Evolutionary conservation across 805 yeast genomes (phyloP).

Genomic region (Candida pini): DNA sequence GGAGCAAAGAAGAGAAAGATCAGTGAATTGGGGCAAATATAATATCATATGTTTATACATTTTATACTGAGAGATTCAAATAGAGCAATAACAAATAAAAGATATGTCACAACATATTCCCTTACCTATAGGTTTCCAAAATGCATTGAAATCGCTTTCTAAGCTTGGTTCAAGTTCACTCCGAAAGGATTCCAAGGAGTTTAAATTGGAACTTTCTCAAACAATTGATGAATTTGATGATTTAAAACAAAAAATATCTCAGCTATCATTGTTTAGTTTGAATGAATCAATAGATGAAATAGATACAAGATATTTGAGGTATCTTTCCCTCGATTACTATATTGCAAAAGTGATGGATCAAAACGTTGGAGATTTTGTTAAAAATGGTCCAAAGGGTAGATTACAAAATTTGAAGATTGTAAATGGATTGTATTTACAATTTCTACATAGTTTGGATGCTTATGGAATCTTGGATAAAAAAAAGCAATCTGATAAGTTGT

Average conservation of each 20-base stretch:
- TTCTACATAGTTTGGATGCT: constrained; percentile 38
- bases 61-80: too few species aligned
- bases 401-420: constrained; percentile 34
- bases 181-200: constrained; percentile 21
- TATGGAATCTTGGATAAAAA: constrained; percentile 36
- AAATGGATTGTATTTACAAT: constrained; percentile 39
- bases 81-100: too few species aligned
- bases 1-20: too few species aligned
- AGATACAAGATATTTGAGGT: constrained; percentile 56
- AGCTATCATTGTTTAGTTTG: constrained; percentile 57
- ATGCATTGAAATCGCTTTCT: constrained; percentile 6
- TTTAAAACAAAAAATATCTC: constrained; percentile 32
- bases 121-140: constrained; percentile 12
- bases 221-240: constrained; percentile 7
- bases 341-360: constrained; percentile 39
- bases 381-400: constrained; percentile 21
- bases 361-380: constrained; percentile 17
- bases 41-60: too few species aligned
- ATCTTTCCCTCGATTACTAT: constrained; percentile 53
- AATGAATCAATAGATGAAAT: constrained; percentile 72
- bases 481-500: constrained; percentile 33
- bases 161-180: constrained; percentile 9
- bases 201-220: constrained; percentile 6
- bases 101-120: constrained; percentile 8
- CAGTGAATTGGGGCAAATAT: too few species aligned